Evolutionary conservation across 805 yeast species (phyloP).

Genomic region (Starmerella floricola): DNA sequence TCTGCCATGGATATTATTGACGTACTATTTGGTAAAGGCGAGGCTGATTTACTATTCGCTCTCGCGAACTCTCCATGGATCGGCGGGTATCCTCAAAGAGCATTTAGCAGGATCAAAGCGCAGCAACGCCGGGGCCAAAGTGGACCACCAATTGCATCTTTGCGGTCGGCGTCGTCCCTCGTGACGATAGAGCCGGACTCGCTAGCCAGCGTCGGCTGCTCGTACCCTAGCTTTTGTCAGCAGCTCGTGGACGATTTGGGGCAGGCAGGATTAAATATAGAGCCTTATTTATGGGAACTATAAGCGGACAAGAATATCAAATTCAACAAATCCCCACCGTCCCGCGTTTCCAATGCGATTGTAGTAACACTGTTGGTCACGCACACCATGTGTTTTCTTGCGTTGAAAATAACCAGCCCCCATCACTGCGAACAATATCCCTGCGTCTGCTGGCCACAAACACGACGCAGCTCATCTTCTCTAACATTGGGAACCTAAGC

Average conservation of each 20-base stretch:
- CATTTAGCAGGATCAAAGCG: conserved; percentile 8
- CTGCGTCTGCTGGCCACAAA: conserved; percentile 1
- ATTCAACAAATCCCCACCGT: background rate
- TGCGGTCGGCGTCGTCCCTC: conserved; percentile 7
- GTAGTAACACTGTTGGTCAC: background rate
- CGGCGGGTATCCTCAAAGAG: conserved; percentile 17
- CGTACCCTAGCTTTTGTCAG: conserved; percentile 6
- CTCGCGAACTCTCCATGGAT: conserved; percentile 17
- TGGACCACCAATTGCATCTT: conserved; percentile 5
- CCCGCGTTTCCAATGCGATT: conserved; percentile 5
- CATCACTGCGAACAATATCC: conserved; percentile 3
- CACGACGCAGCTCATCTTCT: conserved; percentile 1
- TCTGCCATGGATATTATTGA: background rate
- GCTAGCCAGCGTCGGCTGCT: conserved; percentile 1
- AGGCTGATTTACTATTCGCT: background rate
- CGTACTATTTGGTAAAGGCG: background rate
- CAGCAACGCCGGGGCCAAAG: background rate
- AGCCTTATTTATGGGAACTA: conserved; percentile 4
- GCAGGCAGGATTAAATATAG: conserved; percentile 3
- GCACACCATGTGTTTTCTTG: background rate
- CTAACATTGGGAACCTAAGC: background rate
- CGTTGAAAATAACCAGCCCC: background rate
- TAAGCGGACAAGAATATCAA: background rate
- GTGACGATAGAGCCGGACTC: conserved; percentile 3
- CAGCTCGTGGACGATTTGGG: conserved; percentile 11